Conservation (phyloP, 805 yeast species). For the Scheffersomyces coipomensis region DNA sequence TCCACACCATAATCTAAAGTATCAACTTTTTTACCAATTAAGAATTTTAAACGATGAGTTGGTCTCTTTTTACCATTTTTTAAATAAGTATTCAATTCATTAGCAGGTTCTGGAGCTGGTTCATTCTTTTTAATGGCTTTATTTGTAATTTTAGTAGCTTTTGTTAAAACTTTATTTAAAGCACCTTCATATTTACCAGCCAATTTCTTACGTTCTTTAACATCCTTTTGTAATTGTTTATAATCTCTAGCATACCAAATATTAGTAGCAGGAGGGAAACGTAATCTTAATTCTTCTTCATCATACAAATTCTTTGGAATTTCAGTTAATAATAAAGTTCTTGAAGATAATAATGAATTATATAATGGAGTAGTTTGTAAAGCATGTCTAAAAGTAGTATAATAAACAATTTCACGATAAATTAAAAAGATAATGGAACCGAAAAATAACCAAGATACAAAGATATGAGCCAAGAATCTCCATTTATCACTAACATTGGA, state of each 20-base stretch:
- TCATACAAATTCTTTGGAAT: slow-evolving; percentile 48
- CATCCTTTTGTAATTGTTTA: slow-evolving; percentile 51
- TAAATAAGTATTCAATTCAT: slow-evolving; percentile 62
- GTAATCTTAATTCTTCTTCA: slow-evolving; percentile 50
- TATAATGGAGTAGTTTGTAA: slow-evolving; percentile 71
- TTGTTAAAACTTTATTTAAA: slow-evolving; percentile 57
- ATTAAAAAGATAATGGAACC: slow-evolving; percentile 64
- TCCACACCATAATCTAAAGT: slow-evolving; percentile 74
- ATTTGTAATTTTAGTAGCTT: slow-evolving; percentile 54
- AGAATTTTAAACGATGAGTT: slow-evolving; percentile 67
- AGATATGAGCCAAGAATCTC: slow-evolving; percentile 72
- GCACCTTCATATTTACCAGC: slow-evolving; percentile 62
- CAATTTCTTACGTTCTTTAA: slow-evolving; percentile 63
- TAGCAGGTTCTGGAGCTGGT: slow-evolving; percentile 53
- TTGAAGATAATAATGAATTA: slow-evolving; percentile 65
- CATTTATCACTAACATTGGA: slow-evolving; percentile 62
- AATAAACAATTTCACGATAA: slow-evolving; percentile 72
- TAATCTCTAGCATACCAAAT: slow-evolving; percentile 67
- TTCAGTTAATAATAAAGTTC: slow-evolving; percentile 72
- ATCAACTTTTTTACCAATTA: slow-evolving; percentile 81
- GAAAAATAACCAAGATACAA: slow-evolving; percentile 71
- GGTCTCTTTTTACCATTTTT: slow-evolving; percentile 74
- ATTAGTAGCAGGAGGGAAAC: slow-evolving; percentile 62
- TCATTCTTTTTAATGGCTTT: slow-evolving; percentile 60
- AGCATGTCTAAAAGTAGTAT: slow-evolving; percentile 70